Evolutionary conservation across 2,329 filamentous ascomycete genomes (phyloP).

Genomic region (Lecanicillium sp.): DNA sequence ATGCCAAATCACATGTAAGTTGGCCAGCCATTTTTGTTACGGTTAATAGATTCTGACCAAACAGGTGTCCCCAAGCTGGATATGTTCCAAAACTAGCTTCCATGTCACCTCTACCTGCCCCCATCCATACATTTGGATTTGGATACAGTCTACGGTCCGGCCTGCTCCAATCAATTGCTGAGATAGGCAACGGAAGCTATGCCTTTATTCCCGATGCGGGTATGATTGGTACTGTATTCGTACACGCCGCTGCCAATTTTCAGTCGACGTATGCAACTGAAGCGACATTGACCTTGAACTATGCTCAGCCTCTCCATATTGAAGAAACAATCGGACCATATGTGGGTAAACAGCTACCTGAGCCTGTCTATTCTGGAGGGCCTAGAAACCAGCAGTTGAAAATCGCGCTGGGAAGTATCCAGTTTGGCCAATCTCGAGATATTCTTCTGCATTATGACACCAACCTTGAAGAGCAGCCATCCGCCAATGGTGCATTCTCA

Average conservation of each 20-base stretch:
- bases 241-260: conserved; percentile 53
- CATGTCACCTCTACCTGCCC: conserved; percentile 30
- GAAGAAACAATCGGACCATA: conserved; percentile 29
- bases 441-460: conserved; percentile 35
- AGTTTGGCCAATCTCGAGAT: conserved; percentile 53
- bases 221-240: conserved; percentile 56
- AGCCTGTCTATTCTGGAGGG: conserved; percentile 6
- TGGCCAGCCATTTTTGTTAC: not conserved
- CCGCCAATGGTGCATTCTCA: not conserved
- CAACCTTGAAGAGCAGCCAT: not conserved
- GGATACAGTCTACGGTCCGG: conserved; percentile 30
- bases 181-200: conserved; percentile 48
- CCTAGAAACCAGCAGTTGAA: conserved; percentile 20
- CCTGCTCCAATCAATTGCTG: conserved; percentile 51
- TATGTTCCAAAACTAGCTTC: conserved; percentile 45
- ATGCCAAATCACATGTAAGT: conserved; percentile 43
- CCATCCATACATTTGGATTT: conserved; percentile 31
- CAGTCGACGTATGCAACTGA: conserved; percentile 48
- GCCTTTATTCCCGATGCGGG: conserved; percentile 53
- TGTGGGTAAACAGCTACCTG: conserved; percentile 25
- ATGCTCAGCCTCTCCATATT: conserved; percentile 26
- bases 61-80: conserved; percentile 38
- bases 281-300: conserved; percentile 33
- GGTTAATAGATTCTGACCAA: not conserved
- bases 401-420: conserved; percentile 41